Evolutionary conservation across 2,329 filamentous ascomycete species (phyloP).

Genomic region (Paecilomyces sp.): DNA sequence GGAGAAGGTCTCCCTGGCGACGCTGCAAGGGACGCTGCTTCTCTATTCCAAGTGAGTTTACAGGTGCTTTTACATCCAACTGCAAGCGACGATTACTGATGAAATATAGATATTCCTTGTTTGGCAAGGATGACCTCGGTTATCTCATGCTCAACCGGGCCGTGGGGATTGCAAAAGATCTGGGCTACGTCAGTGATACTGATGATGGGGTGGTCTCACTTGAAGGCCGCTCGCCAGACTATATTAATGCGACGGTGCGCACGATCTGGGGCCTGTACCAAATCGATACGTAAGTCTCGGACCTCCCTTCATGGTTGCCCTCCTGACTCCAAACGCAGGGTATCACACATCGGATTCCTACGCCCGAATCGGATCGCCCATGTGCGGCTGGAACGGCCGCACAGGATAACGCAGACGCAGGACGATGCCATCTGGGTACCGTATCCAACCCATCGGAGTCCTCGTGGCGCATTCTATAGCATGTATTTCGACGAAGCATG

Average conservation of each 20-base stretch:
- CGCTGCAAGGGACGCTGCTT: conserved; percentile 27
- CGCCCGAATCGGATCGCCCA: conserved; percentile 26
- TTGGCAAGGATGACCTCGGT: conserved; percentile 27
- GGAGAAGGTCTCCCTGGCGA: conserved; percentile 18
- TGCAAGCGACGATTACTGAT: background rate
- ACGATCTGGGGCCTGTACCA: conserved; percentile 33
- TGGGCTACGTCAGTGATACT: conserved; percentile 22
- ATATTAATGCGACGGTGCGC: conserved; percentile 21
- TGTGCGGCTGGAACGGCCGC: conserved; percentile 20
- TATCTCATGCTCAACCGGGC: conserved; percentile 31
- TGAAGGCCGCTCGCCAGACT: conserved; percentile 18
- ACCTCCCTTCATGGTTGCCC: background rate
- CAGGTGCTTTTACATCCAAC: background rate
- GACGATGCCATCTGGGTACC: conserved; percentile 20
- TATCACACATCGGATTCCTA: conserved; percentile 28
- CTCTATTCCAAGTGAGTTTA: conserved; percentile 26
- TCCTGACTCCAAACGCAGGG: conserved; percentile 9
- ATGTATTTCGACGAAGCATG: conserved; percentile 28
- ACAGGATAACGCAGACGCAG: conserved; percentile 8
- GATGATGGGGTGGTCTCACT: conserved; percentile 14
- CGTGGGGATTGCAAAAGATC: conserved; percentile 23
- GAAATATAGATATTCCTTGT: conserved; percentile 25
- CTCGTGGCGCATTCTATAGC: conserved; percentile 18
- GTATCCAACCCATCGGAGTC: conserved; percentile 24
- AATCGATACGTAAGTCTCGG: conserved; percentile 27